A percentile compares a stretch with the other conserved stretches of the same genome.
Evolutionary conservation across 345 rosid genomes (phyloP).

Genomic region (Populus euphratica): DNA sequence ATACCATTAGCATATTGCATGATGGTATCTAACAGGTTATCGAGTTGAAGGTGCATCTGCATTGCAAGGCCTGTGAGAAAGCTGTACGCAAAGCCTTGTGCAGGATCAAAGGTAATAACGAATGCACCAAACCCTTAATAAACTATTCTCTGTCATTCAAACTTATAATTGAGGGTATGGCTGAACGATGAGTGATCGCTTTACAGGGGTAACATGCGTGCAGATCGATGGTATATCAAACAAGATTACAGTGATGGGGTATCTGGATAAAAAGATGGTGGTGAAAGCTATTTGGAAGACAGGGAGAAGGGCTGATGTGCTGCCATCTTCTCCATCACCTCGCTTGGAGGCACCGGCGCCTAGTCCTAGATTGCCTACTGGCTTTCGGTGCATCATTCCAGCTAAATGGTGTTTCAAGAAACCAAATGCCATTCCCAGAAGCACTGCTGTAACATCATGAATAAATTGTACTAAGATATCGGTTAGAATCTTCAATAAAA

Average conservation of each 20-base stretch:
- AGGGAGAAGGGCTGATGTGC: slow-evolving; percentile 28
- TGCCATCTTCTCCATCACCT: neutral
- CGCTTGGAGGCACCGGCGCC: neutral
- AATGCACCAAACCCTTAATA: too few species aligned
- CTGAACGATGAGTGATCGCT: neutral
- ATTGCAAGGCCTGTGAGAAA: slow-evolving; percentile 40
- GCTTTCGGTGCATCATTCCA: slow-evolving; percentile 35
- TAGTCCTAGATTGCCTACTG: slow-evolving; percentile 23
- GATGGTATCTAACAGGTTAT: slow-evolving; percentile 16
- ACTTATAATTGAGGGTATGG: neutral
- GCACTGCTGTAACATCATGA: too few species aligned
- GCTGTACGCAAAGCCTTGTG: slow-evolving; percentile 29
- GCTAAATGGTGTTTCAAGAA: slow-evolving; percentile 14
- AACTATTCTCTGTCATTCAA: too few species aligned
- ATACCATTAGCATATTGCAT: neutral
- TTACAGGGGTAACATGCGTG: slow-evolving; percentile 32
- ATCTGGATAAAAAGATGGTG: slow-evolving; percentile 14
- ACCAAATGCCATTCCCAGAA: too few species aligned
- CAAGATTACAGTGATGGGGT: slow-evolving; percentile 33
- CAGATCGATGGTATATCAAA: slow-evolving; percentile 18
- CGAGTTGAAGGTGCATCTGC: slow-evolving; percentile 33
- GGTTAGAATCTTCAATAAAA: too few species aligned
- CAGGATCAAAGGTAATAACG: slow-evolving; percentile 25
- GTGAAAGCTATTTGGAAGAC: slow-evolving; percentile 29
- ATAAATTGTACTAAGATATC: too few species aligned